Base-by-base conservation (phyloP, 2,329 filamentous ascomycete species). In the Penicillium brevicompactum region DNA sequence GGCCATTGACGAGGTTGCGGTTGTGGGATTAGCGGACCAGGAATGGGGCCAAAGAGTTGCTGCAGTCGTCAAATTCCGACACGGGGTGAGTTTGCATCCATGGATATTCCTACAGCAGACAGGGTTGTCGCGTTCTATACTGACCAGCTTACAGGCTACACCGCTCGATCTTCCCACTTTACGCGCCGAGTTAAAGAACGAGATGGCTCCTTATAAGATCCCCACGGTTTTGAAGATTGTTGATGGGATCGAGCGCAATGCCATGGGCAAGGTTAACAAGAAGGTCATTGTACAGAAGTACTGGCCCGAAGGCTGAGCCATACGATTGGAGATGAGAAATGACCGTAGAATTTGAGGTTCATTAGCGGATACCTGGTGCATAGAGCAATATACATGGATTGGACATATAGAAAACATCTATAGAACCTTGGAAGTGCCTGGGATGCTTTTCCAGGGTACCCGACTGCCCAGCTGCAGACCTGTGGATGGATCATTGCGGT, bases 211-310 rank as follows among this genome's bases (percentile, higher is more conserved):
- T 59, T 97, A 97, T 76, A 97, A 99, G 81, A 92, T 97, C 53
- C 94, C 94, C 0, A 91, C 94, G 70, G 87, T 96, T 56, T 78
- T 97, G 74, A 88, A 86, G 71, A 77, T 95, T 5, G 91, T 97
- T 16, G 87, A 90, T 45, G 76, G 84, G 38, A 71, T 72, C 40
- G 69, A 71, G 45, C 69, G 70, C 27, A 72, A 72, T 55, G 93
- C 92, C 31, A 99, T 99, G 94, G 94, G 94, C 42, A 99, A 99
- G 80, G 73, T 76, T 22, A 76, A 76, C 58, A 76, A 76, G 64
- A 76, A 75, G 59, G 64, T 64, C 16, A 65, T 76, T 16, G 56
- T 75, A 30, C 66, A 71, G 57, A 74, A 74, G 54, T 74, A 76
- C 57, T 76, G 70, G 70, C 70, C 70, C 14, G 63, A 65, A 16